Evolutionary conservation across 2,329 filamentous ascomycete species (phyloP).

Genomic region (Phyllosticta capitalensis): DNA sequence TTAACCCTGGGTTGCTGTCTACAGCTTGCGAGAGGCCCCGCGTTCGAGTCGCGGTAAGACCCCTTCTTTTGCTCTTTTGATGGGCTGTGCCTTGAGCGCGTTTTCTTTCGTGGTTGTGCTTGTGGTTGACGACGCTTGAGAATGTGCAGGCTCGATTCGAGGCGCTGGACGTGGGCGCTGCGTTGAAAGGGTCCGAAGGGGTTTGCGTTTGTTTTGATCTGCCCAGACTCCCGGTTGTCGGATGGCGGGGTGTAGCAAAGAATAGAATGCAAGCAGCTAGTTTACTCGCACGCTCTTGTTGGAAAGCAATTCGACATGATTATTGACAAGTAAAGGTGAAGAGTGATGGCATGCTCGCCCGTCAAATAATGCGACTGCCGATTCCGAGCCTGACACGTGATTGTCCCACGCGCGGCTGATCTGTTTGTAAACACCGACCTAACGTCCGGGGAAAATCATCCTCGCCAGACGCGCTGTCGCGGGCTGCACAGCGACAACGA

Average conservation of each 20-base stretch:
- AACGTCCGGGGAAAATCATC: neutral
- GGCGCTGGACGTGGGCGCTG: too few relatives aligned
- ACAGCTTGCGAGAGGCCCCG: neutral
- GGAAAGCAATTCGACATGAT: too few relatives aligned
- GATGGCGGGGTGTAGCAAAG: too few relatives aligned
- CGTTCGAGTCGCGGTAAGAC: neutral
- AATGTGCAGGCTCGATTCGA: too few relatives aligned
- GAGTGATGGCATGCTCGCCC: neutral
- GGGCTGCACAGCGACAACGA: slow-evolving; percentile 15
- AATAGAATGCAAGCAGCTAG: too few relatives aligned
- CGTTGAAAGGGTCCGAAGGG: too few relatives aligned
- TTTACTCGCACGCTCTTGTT: too few relatives aligned
- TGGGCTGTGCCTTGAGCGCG: neutral
- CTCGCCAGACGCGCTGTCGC: neutral
- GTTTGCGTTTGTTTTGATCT: too few relatives aligned
- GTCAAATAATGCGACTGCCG: neutral
- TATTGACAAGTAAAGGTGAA: neutral
- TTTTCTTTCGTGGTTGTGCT: neutral
- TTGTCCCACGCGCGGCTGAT: neutral
- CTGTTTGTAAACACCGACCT: neutral
- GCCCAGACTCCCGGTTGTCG: too few relatives aligned
- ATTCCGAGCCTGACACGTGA: neutral
- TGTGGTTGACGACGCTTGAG: too few relatives aligned
- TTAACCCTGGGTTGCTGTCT: slow-evolving; percentile 8
- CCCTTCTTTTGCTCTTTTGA: neutral